Base-by-base conservation (phyloP, 768 basidiomycete genomes). In the Collybiopsis luxurians region DNA sequence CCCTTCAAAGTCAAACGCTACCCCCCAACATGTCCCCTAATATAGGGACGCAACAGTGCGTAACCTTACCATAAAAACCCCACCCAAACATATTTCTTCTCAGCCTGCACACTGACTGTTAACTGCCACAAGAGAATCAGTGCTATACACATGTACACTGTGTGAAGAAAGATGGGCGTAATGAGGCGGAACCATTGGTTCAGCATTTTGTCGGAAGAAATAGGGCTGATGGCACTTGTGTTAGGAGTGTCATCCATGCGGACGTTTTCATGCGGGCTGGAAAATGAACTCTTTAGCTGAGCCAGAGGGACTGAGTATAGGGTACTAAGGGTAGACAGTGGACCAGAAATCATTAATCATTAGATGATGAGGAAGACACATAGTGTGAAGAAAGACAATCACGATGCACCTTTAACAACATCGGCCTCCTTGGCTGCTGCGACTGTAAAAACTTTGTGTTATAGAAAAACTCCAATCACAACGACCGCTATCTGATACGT, bases 1-100 rank as follows among this genome's bases (percentile, higher is more conserved):
- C 96, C 96, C 12, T 94, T 80, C 12, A 90, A 93, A 0, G 96
- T 95, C 19, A 87, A 73, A 9, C 94, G 71, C 97, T 98, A 2
- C 93, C 94, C 24, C 96, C 95, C 26, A 98, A 77, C 24, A 94
- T 81, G 62, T 93, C 93, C 81, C 95, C 96, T 67, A 97, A 98
- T 34, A 97, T 92, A 6, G 95, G 97, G 12, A 92, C 89, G 1
- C 93, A 80, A 44, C 94, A 82, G 69, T 98, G 98, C 2, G 92
- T 83, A 12, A 97, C 74, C 28, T n/a, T n/a, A n/a, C n/a, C n/a
- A n/a, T n/a, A 92, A 60, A 72, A 97, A 99, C 0, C 89, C 88
- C 26, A 77, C 75, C 0, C 94, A 90, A 9, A 93, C 94, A 90
- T 97, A 94, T 64, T 95, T 92, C 57, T 86, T 78, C 67, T 97